Evolutionary conservation across 495 filamentous ascomycete genomes (phyloP).

Genomic region (Emericellopsis terricola): DNA sequence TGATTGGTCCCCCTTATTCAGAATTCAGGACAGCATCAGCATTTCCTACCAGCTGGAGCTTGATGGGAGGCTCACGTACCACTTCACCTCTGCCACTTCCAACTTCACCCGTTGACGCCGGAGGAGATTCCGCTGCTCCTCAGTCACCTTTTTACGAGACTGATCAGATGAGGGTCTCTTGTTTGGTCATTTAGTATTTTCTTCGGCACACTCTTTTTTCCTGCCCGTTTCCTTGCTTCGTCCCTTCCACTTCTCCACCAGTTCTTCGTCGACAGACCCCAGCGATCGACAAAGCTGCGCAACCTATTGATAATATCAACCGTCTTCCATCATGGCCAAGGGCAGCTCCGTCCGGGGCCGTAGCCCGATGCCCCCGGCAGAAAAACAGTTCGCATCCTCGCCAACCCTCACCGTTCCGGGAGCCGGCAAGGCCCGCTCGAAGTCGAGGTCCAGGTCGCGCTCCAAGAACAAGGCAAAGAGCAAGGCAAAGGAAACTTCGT

Average conservation of each 20-base stretch:
- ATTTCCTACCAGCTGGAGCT: not conserved
- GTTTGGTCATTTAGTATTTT: not conserved
- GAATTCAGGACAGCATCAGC: not conserved
- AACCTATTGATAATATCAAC: too few relatives aligned
- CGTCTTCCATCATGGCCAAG: constrained; percentile 25
- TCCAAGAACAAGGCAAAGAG: constrained; percentile 5
- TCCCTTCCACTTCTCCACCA: not conserved
- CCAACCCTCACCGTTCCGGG: not conserved
- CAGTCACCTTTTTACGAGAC: too few relatives aligned
- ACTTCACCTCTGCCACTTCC: not conserved
- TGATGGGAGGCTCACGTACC: too few relatives aligned
- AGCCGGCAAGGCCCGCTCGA: not conserved
- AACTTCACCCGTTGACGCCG: not conserved
- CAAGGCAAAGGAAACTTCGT: constrained; percentile 27
- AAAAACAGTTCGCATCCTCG: constrained; percentile 16
- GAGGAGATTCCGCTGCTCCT: not conserved
- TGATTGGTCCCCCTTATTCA: not conserved
- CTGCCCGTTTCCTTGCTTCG: constrained; percentile 2
- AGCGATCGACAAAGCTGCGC: not conserved
- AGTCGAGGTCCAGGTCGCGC: constrained; percentile 11
- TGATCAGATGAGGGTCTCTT: constrained; percentile 2
- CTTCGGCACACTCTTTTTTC: constrained; percentile 31
- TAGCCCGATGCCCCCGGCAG: constrained; percentile 2
- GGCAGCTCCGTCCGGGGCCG: constrained; percentile 11
- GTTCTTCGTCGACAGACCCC: not conserved